Evolutionary conservation across 2,329 filamentous ascomycete species (phyloP), one percentile per base, ranked within the genome.

Genomic region (Diaporthe sp.): DNA sequence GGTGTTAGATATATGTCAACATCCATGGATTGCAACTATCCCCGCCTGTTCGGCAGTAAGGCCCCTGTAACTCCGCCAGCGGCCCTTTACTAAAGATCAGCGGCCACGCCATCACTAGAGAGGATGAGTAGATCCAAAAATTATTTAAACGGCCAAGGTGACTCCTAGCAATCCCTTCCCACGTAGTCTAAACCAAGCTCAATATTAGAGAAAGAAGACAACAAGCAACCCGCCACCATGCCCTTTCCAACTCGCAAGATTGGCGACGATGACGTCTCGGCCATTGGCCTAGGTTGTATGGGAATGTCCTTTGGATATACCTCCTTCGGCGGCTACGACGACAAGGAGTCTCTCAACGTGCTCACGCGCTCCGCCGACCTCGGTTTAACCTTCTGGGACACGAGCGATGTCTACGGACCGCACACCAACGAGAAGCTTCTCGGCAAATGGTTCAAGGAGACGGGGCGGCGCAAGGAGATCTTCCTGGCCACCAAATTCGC

Each of bases 401-500:
- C 72, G 9, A 56, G 66, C 47, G 47, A 80, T 50, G 30, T 71
- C 10, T 75, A 71, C 19, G 72, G 72, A 9, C 74, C 68, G 2
- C 71, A 63, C 55, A 75, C 61, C 69, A 84, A 79, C 72, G 86
- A 88, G 76, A 82, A 84, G 13, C 73, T 86, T 0, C 68, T 88
- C 9, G 85, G 85, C 3, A 81, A 83, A 76, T 88, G 86, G 84
- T 85, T 88, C 77, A 79, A 81, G 55, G 79, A 81, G 25, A 83
- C 83, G 2, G 82, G 81, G 5, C 83, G 84, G 50, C 81, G 85
- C 1, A 71, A 85, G n/a, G 78, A 87, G 44, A 85, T 89, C 73
- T 87, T 89, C 77, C 80, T 89, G 1, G 85, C 85, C 6, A 86
- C 81, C 53, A 83, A 83, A 76, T 82, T 81, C 30, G 81, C 76